Base-by-base conservation (phyloP, 345 rosid genomes). In the Euphorbia lathyris region DNA sequence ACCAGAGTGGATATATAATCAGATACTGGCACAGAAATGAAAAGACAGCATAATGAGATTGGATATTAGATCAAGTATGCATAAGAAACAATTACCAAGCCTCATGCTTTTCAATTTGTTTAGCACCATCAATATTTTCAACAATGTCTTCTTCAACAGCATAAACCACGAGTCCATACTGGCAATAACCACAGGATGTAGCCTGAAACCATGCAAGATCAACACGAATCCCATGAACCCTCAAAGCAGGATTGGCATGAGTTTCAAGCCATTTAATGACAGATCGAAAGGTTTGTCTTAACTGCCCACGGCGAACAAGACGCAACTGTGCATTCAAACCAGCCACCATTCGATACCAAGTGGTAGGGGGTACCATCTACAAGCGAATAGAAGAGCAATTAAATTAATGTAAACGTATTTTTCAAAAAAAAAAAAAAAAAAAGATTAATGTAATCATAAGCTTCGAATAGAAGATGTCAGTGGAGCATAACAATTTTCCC, bases 201-300 rank as follows among this genome's bases (percentile, higher is more conserved):
- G 95, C 85, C 80, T 86, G 97, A 76, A 96, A 86, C 99, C 96
- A 86, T n/a, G 97, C 97, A 79, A 96, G 90, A 84, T 90, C 97
- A 77, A 86, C 83, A 14, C 82, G 81, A 34, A 89, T 77, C 27
- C 96, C 81, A 60, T 89, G 86, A 66, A 70, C 51, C 78, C 84
- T 83, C 80, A 96, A 76, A 62, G 91, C 87, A 38, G 98, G 95
- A 81, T 92, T 92, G 52, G 96, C 99, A 75, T 92, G 90, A 32
- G 90, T 90, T 82, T 89, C 97, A 80, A 96, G 84, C 99, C 98
- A 96, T 75, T 50, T 84, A 50, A 92, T 72, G 69, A 92, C 87
- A 63, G 90, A 77, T 70, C 79, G 80, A 75, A 92, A 88, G 63
- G 99, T 87, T 51, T 78, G 80, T 78, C 78, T 81, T 57, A 96